These are phyloP conservation scores for Fomitopsis serialis DNA, from an alignment of 768 basidiomycete genomes.

Conservation along the genomic window DNA sequence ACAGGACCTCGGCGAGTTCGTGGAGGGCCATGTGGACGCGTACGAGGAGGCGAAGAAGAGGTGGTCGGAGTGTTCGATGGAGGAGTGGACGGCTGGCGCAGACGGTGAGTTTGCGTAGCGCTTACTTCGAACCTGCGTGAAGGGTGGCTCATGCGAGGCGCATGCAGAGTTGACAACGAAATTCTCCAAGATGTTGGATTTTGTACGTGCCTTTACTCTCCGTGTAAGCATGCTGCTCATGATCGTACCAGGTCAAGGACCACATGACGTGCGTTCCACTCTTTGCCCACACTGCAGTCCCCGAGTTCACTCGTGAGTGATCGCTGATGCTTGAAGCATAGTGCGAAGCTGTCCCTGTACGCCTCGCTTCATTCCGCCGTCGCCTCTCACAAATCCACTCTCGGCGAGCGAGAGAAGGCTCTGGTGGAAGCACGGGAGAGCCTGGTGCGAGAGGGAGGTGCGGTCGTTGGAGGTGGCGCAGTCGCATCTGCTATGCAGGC, in stretches of 20 bases:
- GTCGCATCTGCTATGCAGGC: background rate
- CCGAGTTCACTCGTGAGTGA: too few species aligned
- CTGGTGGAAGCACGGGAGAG: constrained; percentile 27
- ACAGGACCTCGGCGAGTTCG: constrained; percentile 36
- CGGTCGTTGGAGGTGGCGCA: constrained; percentile 24
- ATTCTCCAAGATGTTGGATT: constrained; percentile 43
- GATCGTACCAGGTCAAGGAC: constrained; percentile 31
- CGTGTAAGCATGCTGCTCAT: background rate
- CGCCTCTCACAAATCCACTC: constrained; percentile 32
- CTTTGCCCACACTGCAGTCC: background rate
- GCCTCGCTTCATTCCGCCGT: constrained; percentile 37
- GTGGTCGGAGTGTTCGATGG: constrained; percentile 45
- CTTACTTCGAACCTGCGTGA: background rate
- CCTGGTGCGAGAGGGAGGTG: constrained; percentile 37
- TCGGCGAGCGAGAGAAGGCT: constrained; percentile 35
- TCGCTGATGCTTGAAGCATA: constrained; percentile 9
- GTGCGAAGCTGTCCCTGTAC: constrained; percentile 45
- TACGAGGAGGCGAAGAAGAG: constrained; percentile 40
- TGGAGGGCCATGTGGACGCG: constrained; percentile 34
- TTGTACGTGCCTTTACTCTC: constrained; percentile 30
- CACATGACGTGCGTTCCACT: constrained; percentile 39
- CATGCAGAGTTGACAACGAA: constrained; percentile 39
- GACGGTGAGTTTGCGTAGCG: constrained; percentile 33
- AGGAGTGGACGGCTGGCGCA: constrained; percentile 52
- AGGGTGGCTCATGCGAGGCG: background rate